These are phyloP conservation scores for Persicaria maculosa DNA, from an alignment of 148 eudicot species.

Conservation along the genomic window DNA sequence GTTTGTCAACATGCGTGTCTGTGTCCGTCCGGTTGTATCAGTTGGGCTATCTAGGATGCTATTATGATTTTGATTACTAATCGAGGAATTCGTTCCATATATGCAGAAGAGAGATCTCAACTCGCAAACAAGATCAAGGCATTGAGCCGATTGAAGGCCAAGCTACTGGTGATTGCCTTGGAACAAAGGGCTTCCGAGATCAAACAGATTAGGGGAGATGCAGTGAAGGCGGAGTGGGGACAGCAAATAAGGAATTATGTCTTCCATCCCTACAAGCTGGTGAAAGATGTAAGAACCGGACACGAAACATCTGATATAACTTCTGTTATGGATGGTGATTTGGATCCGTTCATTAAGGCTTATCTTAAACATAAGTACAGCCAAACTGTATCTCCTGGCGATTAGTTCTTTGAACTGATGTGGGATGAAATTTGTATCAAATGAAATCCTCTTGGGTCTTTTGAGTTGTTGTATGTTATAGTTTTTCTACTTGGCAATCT, in stretches of 20 bases:
- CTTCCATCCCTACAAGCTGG: constrained; percentile 96
- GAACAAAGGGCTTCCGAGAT: constrained; percentile 95
- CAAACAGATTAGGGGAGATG: constrained; percentile 92
- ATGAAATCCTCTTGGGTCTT: neutral
- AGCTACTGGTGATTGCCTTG: constrained; percentile 77
- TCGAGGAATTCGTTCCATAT: neutral
- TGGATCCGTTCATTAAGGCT: constrained; percentile 76
- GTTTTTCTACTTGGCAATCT: neutral
- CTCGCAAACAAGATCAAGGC: constrained; percentile 86
- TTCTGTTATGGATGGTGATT: constrained; percentile 96
- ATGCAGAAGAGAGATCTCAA: constrained; percentile 82
- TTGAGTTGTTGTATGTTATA: neutral
- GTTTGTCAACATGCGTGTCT: neutral
- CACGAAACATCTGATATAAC: constrained; percentile 70
- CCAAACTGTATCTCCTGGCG: constrained; percentile 16
- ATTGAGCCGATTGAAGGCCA: constrained; percentile 83
- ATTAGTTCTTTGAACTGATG: neutral
- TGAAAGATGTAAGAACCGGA: constrained; percentile 85
- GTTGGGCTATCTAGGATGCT: neutral
- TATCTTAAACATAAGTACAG: constrained; percentile 76
- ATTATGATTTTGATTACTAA: neutral
- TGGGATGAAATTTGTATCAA: neutral
- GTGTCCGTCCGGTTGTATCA: neutral
- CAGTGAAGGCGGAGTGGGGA: constrained; percentile 97
- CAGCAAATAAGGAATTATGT: constrained; percentile 95